Percentiles rank a stretch among this genome's conserved stretches.
Conservation (phyloP, 148 eudicot species). For the Chenopodium formosanum region DNA sequence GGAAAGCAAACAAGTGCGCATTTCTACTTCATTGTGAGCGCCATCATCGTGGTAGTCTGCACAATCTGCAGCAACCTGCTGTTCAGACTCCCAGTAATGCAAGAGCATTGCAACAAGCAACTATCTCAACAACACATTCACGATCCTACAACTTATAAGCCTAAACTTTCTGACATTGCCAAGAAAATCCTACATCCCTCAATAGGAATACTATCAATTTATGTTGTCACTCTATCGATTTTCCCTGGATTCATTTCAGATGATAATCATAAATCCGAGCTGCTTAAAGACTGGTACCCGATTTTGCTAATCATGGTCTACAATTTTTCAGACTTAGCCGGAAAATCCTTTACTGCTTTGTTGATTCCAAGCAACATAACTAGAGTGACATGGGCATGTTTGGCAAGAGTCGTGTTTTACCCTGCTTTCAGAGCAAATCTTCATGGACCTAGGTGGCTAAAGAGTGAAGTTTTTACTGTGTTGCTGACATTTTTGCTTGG, state of each 20-base stretch:
- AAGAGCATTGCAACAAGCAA: constrained; percentile 43
- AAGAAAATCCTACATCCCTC: constrained; percentile 54
- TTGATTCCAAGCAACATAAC: constrained; percentile 37
- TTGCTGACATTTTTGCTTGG: constrained; percentile 64
- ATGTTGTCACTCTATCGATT: constrained; percentile 72
- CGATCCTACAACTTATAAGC: constrained; percentile 11
- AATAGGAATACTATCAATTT: constrained; percentile 57
- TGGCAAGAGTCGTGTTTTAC: constrained; percentile 63
- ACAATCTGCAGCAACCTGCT: constrained; percentile 62
- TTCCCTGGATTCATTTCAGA: constrained; percentile 87
- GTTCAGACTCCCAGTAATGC: constrained; percentile 55
- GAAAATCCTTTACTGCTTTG: constrained; percentile 64
- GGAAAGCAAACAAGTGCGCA: constrained; percentile 69
- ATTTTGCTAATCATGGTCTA: constrained; percentile 56
- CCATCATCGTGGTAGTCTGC: constrained; percentile 50
- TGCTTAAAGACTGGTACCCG: constrained; percentile 78
- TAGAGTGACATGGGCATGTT: constrained; percentile 65
- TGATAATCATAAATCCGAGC: constrained; percentile 41
- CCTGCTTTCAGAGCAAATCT: constrained; percentile 66
- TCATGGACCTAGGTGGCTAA: constrained; percentile 74
- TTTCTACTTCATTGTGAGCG: constrained; percentile 62
- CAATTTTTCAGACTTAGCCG: constrained; percentile 63
- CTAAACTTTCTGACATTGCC: constrained; percentile 41
- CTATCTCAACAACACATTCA: constrained; percentile 19
- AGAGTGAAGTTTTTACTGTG: constrained; percentile 49